Percentiles rank a stretch among this genome's conserved stretches.
These are phyloP conservation scores for Rhizophagus clarus DNA, from an alignment of 192 early-diverging fungal species.

Conservation along the genomic window DNA sequence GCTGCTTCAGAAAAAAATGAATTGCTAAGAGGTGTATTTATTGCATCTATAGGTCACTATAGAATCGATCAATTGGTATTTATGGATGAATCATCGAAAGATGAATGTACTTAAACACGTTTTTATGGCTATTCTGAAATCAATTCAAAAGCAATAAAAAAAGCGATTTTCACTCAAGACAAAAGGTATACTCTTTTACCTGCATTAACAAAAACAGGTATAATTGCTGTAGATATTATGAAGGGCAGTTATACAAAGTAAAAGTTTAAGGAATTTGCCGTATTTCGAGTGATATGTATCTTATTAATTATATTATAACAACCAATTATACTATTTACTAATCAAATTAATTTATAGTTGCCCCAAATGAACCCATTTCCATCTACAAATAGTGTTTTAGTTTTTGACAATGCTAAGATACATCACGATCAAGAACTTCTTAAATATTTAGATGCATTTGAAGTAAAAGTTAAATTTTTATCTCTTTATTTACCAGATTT, in stretches of 20 bases:
- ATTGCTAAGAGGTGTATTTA: background rate
- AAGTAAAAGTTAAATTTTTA: background rate
- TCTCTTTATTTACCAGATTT: constrained; percentile 10
- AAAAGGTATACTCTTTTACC: constrained; percentile 12
- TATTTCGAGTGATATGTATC: background rate
- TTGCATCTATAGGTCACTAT: background rate
- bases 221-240: constrained; percentile 21
- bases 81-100: constrained; percentile 14
- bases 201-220: background rate
- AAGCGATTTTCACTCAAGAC: background rate
- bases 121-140: background rate
- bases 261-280: constrained; percentile 2
- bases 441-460: background rate
- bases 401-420: constrained; percentile 5
- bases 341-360: background rate
- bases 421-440: constrained; percentile 4
- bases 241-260: background rate
- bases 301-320: background rate
- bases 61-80: background rate
- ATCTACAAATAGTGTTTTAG: background rate
- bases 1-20: background rate
- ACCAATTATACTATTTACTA: background rate
- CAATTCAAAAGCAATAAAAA: constrained; percentile 3
- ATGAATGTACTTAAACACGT: background rate
- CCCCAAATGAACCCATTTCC: constrained; percentile 4